Conservation (phyloP, 176 grass and related monocot species). For the Olyra latifolia region DNA sequence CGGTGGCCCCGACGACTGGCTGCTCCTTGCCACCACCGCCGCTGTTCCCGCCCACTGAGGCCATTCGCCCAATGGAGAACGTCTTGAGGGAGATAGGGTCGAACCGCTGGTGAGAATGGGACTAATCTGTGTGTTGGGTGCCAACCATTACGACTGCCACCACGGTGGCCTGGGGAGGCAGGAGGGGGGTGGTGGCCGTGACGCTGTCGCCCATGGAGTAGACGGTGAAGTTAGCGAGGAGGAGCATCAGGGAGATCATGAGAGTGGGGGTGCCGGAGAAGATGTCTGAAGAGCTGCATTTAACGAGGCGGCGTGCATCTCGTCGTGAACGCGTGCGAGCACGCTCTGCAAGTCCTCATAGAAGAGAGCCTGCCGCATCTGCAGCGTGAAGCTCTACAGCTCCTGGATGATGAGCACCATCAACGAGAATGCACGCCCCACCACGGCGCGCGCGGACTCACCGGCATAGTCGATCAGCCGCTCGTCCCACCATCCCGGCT, state of each 20-base stretch:
- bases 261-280: slow-evolving; percentile 84
- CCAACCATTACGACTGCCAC: slow-evolving; percentile 41
- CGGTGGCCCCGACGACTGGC: slow-evolving; percentile 66
- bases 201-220: slow-evolving; percentile 68
- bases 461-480: slow-evolving; percentile 43
- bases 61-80: slow-evolving; percentile 45
- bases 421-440: slow-evolving; percentile 82
- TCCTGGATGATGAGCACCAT: slow-evolving; percentile 98
- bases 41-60: slow-evolving; percentile 60
- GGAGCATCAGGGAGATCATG: slow-evolving; percentile 96
- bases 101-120: slow-evolving; percentile 23
- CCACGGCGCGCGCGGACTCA: slow-evolving; percentile 53
- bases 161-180: slow-evolving; percentile 8
- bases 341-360: slow-evolving; percentile 73
- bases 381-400: slow-evolving; percentile 84
- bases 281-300: slow-evolving; percentile 99
- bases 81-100: slow-evolving; percentile 41
- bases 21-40: slow-evolving; percentile 68
- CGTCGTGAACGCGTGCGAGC: slow-evolving; percentile 56
- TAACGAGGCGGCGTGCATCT: slow-evolving; percentile 93
- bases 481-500: slow-evolving; percentile 43
- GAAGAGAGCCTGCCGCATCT: slow-evolving; percentile 61
- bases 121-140: slow-evolving; percentile 28
- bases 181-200: slow-evolving; percentile 36
- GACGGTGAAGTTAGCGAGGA: slow-evolving; percentile 95